phyloP scores from a whole-genome alignment of 805 yeast genomes.

The Cyberlindnera meyerae region DNA sequence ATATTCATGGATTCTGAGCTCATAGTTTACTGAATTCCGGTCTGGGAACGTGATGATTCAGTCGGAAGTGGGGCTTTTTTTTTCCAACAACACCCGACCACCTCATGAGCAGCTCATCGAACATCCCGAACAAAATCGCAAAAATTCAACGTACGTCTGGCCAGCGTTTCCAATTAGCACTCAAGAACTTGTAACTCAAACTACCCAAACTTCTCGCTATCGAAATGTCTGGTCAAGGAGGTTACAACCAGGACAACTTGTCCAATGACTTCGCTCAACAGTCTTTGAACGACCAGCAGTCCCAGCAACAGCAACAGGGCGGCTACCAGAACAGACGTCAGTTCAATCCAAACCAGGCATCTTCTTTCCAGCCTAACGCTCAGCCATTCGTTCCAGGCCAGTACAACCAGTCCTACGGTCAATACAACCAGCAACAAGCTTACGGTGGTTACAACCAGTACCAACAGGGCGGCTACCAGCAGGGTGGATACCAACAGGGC shows the following conservation, averaged over 20 bases:
- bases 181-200: no score
- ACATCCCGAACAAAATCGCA: no score
- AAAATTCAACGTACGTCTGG: no score
- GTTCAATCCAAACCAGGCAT: conserved; percentile 47
- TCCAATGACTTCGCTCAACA: conserved; percentile 29
- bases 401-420: conserved; percentile 16
- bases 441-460: conserved; percentile 19
- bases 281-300: conserved; percentile 14
- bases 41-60: no score
- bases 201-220: no score
- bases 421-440: conserved; percentile 18
- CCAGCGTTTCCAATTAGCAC: no score
- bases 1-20: no score
- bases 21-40: no score
- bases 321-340: conserved; percentile 30
- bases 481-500: conserved; percentile 3
- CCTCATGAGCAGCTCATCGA: no score
- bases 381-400: conserved; percentile 37
- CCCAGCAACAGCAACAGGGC: conserved; percentile 16
- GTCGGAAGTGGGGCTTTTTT: no score
- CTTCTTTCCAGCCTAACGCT: conserved; percentile 44
- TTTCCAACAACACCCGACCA: no score
- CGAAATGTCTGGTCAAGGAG: conserved; percentile 24
- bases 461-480: conserved; percentile 14
- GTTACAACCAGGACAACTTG: conserved; percentile 27